These are phyloP conservation scores for Tetrapyrgos nigripes DNA, from an alignment of 1,284 basidiomycete genomes.

Conservation along the genomic window DNA sequence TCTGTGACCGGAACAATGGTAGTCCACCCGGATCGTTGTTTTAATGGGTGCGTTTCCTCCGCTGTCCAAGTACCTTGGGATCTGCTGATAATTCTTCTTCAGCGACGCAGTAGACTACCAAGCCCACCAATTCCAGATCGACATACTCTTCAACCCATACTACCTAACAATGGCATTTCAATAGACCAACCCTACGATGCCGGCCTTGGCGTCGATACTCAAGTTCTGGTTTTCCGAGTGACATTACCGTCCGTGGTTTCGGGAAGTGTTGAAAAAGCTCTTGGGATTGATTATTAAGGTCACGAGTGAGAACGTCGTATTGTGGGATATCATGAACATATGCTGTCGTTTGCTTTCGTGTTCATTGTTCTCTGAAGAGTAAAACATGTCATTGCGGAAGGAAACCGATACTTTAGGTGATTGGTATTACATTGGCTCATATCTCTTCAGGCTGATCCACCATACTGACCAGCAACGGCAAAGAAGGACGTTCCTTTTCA, in stretches of 20 bases:
- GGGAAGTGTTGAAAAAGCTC: slow-evolving; percentile 9
- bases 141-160: slow-evolving; percentile 66
- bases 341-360: too few relatives aligned
- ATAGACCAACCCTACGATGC: slow-evolving; percentile 60
- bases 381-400: too few relatives aligned
- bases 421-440: too few relatives aligned
- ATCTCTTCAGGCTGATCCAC: neutral
- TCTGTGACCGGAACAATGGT: slow-evolving; percentile 50
- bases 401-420: too few relatives aligned
- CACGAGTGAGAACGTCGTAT: too few relatives aligned
- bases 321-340: too few relatives aligned
- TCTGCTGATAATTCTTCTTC: too few relatives aligned
- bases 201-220: slow-evolving; percentile 64
- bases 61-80: too few relatives aligned
- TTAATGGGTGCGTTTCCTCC: slow-evolving; percentile 46
- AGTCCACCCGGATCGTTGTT: slow-evolving; percentile 62
- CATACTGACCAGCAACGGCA: slow-evolving; percentile 3
- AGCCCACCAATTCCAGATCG: slow-evolving; percentile 60
- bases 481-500: neutral
- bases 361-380: too few relatives aligned
- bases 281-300: slow-evolving; percentile 9
- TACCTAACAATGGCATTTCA: slow-evolving; percentile 60
- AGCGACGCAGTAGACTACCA: slow-evolving; percentile 67
- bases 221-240: slow-evolving; percentile 71
- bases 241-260: slow-evolving; percentile 55